Evolutionary conservation across 2,329 filamentous ascomycete species (phyloP).

Genomic region (Madurella mycetomatis): DNA sequence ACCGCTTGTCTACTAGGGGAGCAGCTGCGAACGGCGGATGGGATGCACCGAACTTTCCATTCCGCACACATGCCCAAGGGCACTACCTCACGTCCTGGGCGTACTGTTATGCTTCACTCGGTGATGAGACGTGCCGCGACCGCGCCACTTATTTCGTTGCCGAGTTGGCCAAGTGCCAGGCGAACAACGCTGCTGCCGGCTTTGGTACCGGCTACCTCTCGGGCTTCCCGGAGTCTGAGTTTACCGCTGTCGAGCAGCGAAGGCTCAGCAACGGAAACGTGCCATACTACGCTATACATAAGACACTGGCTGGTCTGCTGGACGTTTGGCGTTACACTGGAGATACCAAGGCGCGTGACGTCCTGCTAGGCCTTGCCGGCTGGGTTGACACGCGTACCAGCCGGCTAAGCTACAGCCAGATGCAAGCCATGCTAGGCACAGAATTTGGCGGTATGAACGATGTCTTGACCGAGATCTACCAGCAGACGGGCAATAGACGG

Average conservation of each 20-base stretch:
- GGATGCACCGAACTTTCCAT: constrained; percentile 52
- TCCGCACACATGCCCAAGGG: constrained; percentile 48
- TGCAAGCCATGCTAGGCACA: constrained; percentile 45
- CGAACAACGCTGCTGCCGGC: constrained; percentile 43
- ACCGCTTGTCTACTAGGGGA: constrained; percentile 43
- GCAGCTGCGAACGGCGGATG: constrained; percentile 46
- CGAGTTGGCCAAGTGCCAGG: constrained; percentile 48
- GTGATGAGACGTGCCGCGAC: constrained; percentile 40
- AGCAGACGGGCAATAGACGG: constrained; percentile 40
- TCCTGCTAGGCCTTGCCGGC: constrained; percentile 40
- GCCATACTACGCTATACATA: constrained; percentile 52
- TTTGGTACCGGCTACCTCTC: constrained; percentile 45
- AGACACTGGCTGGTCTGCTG: constrained; percentile 47
- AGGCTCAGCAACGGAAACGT: constrained; percentile 47
- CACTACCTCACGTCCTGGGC: constrained; percentile 49
- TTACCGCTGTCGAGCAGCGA: constrained; percentile 39
- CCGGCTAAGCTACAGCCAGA: constrained; percentile 38
- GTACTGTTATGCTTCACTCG: constrained; percentile 22
- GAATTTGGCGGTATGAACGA: constrained; percentile 54
- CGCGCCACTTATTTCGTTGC: constrained; percentile 43
- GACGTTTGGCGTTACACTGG: constrained; percentile 46
- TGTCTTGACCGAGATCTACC: constrained; percentile 44
- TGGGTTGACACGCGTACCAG: constrained; percentile 48
- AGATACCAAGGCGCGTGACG: constrained; percentile 39
- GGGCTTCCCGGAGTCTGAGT: constrained; percentile 50